Base-by-base conservation (phyloP, 345 rosid species). In the Kandelia obovata region DNA sequence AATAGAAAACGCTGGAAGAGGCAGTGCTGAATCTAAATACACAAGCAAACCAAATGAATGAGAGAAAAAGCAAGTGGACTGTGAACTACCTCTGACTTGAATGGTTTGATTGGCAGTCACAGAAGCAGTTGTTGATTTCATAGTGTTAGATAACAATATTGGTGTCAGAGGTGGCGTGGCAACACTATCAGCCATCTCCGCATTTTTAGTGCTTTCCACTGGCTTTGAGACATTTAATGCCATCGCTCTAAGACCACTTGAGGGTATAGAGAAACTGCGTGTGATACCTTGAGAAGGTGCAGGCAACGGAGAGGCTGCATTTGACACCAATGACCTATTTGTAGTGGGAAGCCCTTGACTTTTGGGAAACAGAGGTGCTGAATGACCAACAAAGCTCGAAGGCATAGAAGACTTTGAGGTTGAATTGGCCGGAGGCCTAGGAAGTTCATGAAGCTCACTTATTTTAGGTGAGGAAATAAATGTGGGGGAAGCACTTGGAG, bases 151-250 rank as follows among this genome's bases (percentile, higher is more conserved):
- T 58, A 87, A 78, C 66, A 87, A 61, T 76, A 95, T 77, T 30
- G 99, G 90, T 39, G 93, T 81, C 70, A 90, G 68, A 15, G 92
- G 87, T 61, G 96, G 97, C 6, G 97, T 88, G 32, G 76, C 74
- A 73, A 68, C 74, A 66, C 75, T 81, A 68, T 81, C 80, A 71
- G 67, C 57, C 53, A 74, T 68, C 79, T 77, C 86, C 59, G 81
- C 67, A 46, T 61, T 86, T 69, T 69, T 70, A 71, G 80, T 64
- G 55, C 76, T 76, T 62, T 81, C 79, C 5, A 43, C 9, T 34
- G 75, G 79, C 64, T 72, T 77, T 17, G 86, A 73, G 72, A 69
- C 73, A 62, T 71, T 79, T 69, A 85, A 60, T 64, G 75, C 82
- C 71, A 69, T 77, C 37, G 64, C 70, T 71, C 73, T 57, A 1